These are phyloP conservation scores for Apiospora rasikravindrae DNA, from an alignment of 2,329 filamentous ascomycete species.

Conservation along the genomic window DNA sequence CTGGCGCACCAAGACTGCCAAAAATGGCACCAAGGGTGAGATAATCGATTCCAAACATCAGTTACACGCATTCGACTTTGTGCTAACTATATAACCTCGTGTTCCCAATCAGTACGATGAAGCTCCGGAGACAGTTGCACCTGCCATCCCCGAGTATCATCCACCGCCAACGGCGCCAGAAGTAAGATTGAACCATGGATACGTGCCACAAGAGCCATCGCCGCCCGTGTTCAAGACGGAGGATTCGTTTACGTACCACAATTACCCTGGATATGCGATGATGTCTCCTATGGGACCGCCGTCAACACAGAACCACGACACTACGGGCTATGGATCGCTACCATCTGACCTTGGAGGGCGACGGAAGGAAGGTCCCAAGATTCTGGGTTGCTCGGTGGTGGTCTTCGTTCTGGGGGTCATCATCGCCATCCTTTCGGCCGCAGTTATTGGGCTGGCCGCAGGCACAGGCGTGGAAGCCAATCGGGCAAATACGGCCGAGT, in stretches of 20 bases:
- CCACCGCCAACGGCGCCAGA: slow-evolving; percentile 35
- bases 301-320: slow-evolving; percentile 30
- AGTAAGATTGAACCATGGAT: slow-evolving; percentile 25
- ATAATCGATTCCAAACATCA: background rate
- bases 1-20: slow-evolving; percentile 3
- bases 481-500: slow-evolving; percentile 44
- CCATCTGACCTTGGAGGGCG: slow-evolving; percentile 23
- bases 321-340: slow-evolving; percentile 25
- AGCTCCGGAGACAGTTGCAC: slow-evolving; percentile 37
- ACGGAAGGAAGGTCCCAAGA: slow-evolving; percentile 24
- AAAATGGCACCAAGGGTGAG: slow-evolving; percentile 6
- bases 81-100: background rate
- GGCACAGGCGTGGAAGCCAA: slow-evolving; percentile 49
- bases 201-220: slow-evolving; percentile 21
- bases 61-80: background rate
- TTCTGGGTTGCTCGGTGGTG: slow-evolving; percentile 44
- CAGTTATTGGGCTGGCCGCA: slow-evolving; percentile 51
- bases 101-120: slow-evolving; percentile 34
- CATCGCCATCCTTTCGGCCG: slow-evolving; percentile 45
- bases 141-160: slow-evolving; percentile 37
- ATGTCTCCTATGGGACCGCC: slow-evolving; percentile 22
- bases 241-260: slow-evolving; percentile 23
- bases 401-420: slow-evolving; percentile 48
- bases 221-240: slow-evolving; percentile 27
- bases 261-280: slow-evolving; percentile 26